These are phyloP conservation scores for Aechmea fasciata DNA, from an alignment of 176 grass and related monocot species.

Conservation along the genomic window DNA sequence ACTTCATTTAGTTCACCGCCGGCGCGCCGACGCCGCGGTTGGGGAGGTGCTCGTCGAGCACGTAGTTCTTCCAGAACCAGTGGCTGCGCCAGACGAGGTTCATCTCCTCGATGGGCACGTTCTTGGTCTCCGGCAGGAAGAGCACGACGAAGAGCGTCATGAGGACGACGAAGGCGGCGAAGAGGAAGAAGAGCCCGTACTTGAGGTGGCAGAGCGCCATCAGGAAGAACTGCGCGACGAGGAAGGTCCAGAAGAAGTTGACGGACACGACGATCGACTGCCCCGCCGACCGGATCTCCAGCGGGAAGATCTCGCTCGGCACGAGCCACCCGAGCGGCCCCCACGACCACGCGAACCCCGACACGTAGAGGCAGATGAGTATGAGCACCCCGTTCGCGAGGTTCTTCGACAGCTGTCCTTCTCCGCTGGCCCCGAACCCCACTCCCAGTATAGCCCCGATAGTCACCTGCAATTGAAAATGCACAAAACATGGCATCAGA, in stretches of 20 bases:
- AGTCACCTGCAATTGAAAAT: neutral
- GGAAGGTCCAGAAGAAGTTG: slow-evolving; percentile 11
- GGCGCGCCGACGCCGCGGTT: neutral
- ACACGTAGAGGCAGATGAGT: slow-evolving; percentile 13
- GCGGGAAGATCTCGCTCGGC: slow-evolving; percentile 18
- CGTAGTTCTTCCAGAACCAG: slow-evolving; percentile 10
- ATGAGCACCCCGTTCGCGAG: neutral
- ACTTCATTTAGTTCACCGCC: too few relatives aligned
- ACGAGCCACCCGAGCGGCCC: slow-evolving; percentile 17
- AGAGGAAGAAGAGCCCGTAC: slow-evolving; percentile 10
- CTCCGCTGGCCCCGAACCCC: neutral
- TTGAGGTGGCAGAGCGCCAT: slow-evolving; percentile 11
- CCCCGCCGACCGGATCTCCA: slow-evolving; percentile 10
- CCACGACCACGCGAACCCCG: slow-evolving; percentile 19
- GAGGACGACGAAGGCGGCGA: neutral
- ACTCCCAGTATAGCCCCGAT: neutral
- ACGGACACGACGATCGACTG: slow-evolving; percentile 5
- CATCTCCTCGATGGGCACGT: slow-evolving; percentile 17
- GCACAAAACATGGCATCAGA: too few relatives aligned
- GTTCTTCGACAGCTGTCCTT: neutral
- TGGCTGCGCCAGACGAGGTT: slow-evolving; percentile 3
- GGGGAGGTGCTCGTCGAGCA: neutral
- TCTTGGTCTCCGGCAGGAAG: slow-evolving; percentile 12
- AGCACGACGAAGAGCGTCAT: slow-evolving; percentile 2
- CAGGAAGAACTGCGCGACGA: slow-evolving; percentile 7